Base-by-base conservation (phyloP, 164 flowering plant genomes). In the Tinospora cordifolia region DNA sequence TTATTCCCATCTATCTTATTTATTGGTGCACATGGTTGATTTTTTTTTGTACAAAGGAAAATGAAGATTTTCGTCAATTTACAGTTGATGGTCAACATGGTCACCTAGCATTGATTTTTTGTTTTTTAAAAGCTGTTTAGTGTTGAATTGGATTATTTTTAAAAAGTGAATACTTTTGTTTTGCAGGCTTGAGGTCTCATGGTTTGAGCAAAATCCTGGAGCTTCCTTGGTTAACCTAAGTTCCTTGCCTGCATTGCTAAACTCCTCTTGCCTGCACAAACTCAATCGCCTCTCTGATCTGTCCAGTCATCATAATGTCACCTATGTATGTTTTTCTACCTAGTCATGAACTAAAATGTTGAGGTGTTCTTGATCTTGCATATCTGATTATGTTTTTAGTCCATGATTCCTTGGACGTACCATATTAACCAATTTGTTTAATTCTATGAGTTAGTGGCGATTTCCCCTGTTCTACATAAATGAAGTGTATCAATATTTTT, bases 241-340 rank as follows among this genome's bases (percentile, higher is more conserved):
- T 77, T 84, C 86, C 83, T 79, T 92, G 81, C 90, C 97, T 57
- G 93, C 97, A 70, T 71, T 94, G 76, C 79, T 94, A 24, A 90
- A 84, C 77, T 87, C 99, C 11, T 78, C 93, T 63, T 89, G 98
- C 78, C 97, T 92, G 64, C 93, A 88, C 38, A 83, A 83, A 63
- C 73, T 81, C 65, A 83, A 87, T 1, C 11, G 15, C 68, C 91
- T 94, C 69, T 77, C 91, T 62, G 84, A 89, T 79, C 73, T 92
- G 40, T 80, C 86, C 21, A 64, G 54, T 51, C 72, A 77, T 71
- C 74, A 71, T 30, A 75, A 72, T 64, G 62, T 72, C 47, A 85
- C 87, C 71, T 84, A 84, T 72, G 96, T 93, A 87, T 49, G 84
- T 14, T 47, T 71, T 76, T 69, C 25, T 30, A 10, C 17, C 21